Percentiles rank a stretch among this genome's conserved stretches.
phyloP scores from a whole-genome alignment of 345 rosid species.

The Euphorbia tirucalli region DNA sequence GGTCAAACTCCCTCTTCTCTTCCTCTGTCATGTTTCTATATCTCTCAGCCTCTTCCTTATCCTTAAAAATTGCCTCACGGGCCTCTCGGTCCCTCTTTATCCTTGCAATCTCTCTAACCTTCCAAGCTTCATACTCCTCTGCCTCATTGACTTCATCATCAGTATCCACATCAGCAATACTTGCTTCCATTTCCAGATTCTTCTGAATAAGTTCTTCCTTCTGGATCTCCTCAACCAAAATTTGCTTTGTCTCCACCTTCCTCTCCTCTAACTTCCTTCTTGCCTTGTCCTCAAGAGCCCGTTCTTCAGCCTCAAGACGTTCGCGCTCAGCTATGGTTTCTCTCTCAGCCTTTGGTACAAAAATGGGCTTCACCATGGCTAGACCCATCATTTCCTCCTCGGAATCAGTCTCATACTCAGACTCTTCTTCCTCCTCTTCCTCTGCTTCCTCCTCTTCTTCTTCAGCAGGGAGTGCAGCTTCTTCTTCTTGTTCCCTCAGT shows the following conservation, averaged over 20 bases:
- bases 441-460: conserved; percentile 64
- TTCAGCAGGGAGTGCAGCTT: conserved; percentile 46
- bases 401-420: conserved; percentile 76
- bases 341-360: conserved; percentile 67
- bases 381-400: conserved; percentile 60
- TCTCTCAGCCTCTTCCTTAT: conserved; percentile 72
- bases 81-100: conserved; percentile 69
- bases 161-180: conserved; percentile 69
- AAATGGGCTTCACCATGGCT: conserved; percentile 65
- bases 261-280: conserved; percentile 59
- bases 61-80: conserved; percentile 65
- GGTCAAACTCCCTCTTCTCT: conserved; percentile 80
- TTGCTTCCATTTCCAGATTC: conserved; percentile 58
- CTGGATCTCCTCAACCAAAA: conserved; percentile 63
- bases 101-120: conserved; percentile 76
- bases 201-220: conserved; percentile 63
- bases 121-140: conserved; percentile 78
- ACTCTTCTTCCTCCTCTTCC: conserved; percentile 64
- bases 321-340: conserved; percentile 74
- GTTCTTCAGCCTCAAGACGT: conserved; percentile 60
- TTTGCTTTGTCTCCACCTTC: conserved; percentile 58
- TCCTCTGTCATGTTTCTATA: conserved; percentile 80
- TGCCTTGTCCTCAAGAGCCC: conserved; percentile 55
- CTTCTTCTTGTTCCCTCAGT: conserved; percentile 57
- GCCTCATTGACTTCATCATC: conserved; percentile 78